Base-by-base conservation (phyloP, 129 eudicot species). In the Apium graveolens region DNA sequence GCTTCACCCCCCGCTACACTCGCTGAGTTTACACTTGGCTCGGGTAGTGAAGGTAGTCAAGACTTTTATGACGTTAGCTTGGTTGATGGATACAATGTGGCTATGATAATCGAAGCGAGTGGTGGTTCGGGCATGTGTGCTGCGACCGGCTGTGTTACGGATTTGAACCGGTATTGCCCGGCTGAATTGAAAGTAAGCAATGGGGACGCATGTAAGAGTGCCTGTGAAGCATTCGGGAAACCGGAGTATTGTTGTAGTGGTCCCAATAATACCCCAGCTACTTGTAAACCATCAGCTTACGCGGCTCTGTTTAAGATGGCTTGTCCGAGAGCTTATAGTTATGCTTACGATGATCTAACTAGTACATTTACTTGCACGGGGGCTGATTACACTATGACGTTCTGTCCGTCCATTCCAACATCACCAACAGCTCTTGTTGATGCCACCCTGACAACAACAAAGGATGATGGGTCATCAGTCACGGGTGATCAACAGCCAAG, bases 191-290 rank as follows among this genome's bases (percentile, higher is more conserved):
- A 85, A 75, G 86, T 77, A 4, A 92, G 88, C 35, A 88, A 88
- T 21, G 98, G 98, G 1, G 84, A 83, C 75, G 98, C 96, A 27
- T 93, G 98, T 76, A 89, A 79, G 84, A 93, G 98, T 88, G 98
- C 97, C 84, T 93, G 98, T 78, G 98, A 88, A 76, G 98, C 98
- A 45, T 93, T 93, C 78, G 87, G 90, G 78, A 86, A 83, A 5
- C 88, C 93, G 17, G 93, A 89, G 74, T 91, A 93, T 31, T 93
- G 98, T 65, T 93, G 98, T n/a, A 93, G 98, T 73, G 98, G 98
- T 80, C 91, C 91, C 86, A 89, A 89, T 31, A 90, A 85, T 75
- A 78, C 98, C 75, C 98, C 98, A 13, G 88, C 93, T 49, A 65
- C 97, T 2, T 93, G 98, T 77, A 83, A 89, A 77, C 97, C 98